These are phyloP conservation scores for Didymosphaeria variabile DNA, from an alignment of 2,329 filamentous ascomycete species.

Conservation along the genomic window DNA sequence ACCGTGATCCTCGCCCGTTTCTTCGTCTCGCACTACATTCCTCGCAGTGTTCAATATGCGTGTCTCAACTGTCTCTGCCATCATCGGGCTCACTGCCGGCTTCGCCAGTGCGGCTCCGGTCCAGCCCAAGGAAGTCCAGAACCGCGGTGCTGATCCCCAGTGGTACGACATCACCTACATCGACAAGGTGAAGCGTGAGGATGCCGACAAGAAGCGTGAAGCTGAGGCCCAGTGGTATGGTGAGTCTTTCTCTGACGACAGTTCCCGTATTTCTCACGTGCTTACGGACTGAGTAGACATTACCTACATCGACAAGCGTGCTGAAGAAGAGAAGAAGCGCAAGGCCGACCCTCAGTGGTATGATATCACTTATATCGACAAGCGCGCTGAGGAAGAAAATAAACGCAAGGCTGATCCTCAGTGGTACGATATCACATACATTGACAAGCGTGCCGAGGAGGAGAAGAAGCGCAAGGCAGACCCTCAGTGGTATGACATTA, in stretches of 20 bases:
- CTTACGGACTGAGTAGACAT: conserved; percentile 1
- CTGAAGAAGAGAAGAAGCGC: conserved; percentile 4
- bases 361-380: conserved; percentile 16
- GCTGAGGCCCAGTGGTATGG: conserved; percentile 15
- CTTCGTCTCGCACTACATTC: conserved; percentile 4
- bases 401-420: conserved; percentile 12
- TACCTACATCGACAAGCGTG: conserved; percentile 17
- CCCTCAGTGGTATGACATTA: conserved; percentile 16
- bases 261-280: background rate
- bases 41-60: conserved; percentile 12
- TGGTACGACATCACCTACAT: conserved; percentile 17
- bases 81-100: conserved; percentile 18
- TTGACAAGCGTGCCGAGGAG: conserved; percentile 1
- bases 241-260: background rate
- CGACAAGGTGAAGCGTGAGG: conserved; percentile 11
- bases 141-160: conserved; percentile 13
- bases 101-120: conserved; percentile 16
- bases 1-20: background rate
- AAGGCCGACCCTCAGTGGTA: conserved; percentile 15
- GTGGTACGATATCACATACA: conserved; percentile 16
- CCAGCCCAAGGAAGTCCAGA: conserved; percentile 16
- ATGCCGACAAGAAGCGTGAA: conserved; percentile 5
- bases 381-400: conserved; percentile 13
- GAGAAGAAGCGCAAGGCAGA: conserved; percentile 11
- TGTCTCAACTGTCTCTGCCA: conserved; percentile 17